A percentile compares a stretch with the other conserved stretches of the same genome.
Evolutionary conservation across 176 grass and related monocot species (phyloP).

Genomic region (Dendrocalamus sinicus): DNA sequence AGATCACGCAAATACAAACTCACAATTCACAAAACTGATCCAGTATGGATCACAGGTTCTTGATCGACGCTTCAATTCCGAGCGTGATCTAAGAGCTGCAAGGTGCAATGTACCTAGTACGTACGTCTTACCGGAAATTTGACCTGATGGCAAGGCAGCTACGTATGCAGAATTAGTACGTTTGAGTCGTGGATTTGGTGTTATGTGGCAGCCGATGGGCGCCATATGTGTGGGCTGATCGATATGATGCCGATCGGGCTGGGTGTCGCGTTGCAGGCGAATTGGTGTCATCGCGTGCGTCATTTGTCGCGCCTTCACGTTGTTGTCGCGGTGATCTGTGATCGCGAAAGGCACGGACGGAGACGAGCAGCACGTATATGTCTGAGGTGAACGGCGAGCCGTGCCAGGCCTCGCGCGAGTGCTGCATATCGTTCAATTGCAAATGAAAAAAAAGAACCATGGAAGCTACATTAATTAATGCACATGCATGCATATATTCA

Average conservation of each 20-base stretch:
- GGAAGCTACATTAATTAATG: not conserved
- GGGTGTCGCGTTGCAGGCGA: slow-evolving; percentile 43
- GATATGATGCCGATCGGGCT: slow-evolving; percentile 19
- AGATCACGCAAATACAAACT: not conserved
- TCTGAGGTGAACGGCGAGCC: slow-evolving; percentile 17
- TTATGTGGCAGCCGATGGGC: not conserved
- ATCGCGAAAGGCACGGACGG: not conserved
- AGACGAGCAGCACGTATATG: too few relatives aligned
- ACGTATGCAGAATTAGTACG: not conserved
- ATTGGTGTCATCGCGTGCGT: slow-evolving; percentile 72
- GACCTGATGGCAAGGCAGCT: not conserved
- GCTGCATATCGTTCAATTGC: not conserved
- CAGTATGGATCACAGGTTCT: slow-evolving; percentile 35
- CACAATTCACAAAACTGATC: not conserved
- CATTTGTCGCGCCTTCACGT: slow-evolving; percentile 42
- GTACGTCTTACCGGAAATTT: not conserved
- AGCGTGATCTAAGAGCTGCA: not conserved
- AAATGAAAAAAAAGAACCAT: not conserved
- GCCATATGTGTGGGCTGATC: not conserved
- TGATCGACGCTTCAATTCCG: not conserved
- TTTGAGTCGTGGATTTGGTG: not conserved
- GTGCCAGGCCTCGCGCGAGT: not conserved
- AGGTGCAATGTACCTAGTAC: slow-evolving; percentile 40
- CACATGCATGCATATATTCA: not conserved
- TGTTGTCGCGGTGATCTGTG: slow-evolving; percentile 38